Evolutionary conservation across 306 rosid genomes (phyloP).

Genomic region (Sicyos baderoa): DNA sequence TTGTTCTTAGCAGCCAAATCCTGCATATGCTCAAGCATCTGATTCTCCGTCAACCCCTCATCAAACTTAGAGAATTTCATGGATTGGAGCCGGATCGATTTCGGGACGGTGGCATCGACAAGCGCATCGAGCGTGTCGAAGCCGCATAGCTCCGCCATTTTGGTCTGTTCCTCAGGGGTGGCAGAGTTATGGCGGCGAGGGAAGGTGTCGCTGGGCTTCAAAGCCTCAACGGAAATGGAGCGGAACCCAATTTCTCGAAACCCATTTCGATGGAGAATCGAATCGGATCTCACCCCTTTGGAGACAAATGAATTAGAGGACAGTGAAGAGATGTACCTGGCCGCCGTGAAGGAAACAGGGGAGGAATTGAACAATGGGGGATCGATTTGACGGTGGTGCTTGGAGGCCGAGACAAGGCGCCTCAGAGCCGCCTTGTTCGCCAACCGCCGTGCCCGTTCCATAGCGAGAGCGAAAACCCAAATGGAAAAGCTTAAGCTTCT

Average conservation of each 20-base stretch:
- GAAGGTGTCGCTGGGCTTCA: conserved; percentile 81
- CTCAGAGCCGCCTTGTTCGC: conserved; percentile 80
- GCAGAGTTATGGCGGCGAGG: conserved; percentile 95
- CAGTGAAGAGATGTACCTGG: conserved; percentile 66
- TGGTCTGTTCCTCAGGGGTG: conserved; percentile 69
- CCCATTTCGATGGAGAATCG: conserved; percentile 24
- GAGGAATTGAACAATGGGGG: conserved; percentile 36
- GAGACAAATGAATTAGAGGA: conserved; percentile 37
- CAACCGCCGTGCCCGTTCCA: conserved; percentile 92
- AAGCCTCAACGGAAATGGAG: conserved; percentile 73
- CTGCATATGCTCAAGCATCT: conserved; percentile 89
- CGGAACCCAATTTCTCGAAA: conserved; percentile 37
- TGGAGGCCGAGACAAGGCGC: conserved; percentile 73
- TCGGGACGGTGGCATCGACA: conserved; percentile 83
- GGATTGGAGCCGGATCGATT: conserved; percentile 62
- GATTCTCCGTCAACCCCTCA: conserved; percentile 79
- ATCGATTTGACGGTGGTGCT: conserved; percentile 49
- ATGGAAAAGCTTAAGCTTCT: not conserved
- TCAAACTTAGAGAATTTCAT: conserved; percentile 68
- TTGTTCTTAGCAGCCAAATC: conserved; percentile 65
- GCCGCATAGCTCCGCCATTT: conserved; percentile 60
- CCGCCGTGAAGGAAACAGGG: conserved; percentile 44
- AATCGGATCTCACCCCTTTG: conserved; percentile 36
- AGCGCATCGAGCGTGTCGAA: conserved; percentile 57
- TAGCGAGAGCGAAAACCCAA: conserved; percentile 19